Evolutionary conservation across 345 rosid genomes (phyloP).

Genomic region (Theobroma cacao): DNA sequence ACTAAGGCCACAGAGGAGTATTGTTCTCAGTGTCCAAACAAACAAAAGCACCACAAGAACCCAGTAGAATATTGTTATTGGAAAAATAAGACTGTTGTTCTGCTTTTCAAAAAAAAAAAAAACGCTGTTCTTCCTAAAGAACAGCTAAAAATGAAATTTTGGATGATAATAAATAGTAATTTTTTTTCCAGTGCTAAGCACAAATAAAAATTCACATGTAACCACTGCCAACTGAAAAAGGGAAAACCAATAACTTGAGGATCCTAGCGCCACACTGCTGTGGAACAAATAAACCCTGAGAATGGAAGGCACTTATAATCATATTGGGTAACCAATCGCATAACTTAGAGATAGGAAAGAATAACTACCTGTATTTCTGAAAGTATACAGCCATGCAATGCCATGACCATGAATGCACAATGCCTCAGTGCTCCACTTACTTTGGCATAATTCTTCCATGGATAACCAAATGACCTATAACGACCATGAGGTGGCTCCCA

Average conservation of each 20-base stretch:
- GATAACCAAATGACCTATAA: constrained; percentile 67
- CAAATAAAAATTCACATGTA: background rate
- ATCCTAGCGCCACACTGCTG: background rate
- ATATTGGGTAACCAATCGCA: background rate
- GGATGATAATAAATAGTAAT: background rate
- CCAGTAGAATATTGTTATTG: background rate
- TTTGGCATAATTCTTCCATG: constrained; percentile 89
- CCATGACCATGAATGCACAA: constrained; percentile 96
- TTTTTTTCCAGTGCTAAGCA: background rate
- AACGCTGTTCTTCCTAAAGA: no score
- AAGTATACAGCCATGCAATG: constrained; percentile 90
- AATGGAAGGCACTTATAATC: background rate
- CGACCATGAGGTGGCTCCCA: constrained; percentile 99
- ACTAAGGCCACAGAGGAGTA: background rate
- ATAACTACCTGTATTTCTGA: constrained; percentile 83
- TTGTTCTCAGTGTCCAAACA: background rate
- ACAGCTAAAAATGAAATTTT: background rate
- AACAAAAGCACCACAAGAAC: background rate
- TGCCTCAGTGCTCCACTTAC: constrained; percentile 91
- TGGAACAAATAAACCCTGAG: background rate
- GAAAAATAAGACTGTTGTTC: background rate
- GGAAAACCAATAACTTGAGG: background rate
- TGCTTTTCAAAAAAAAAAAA: no score
- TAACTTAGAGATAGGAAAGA: background rate
- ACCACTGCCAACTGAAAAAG: background rate